phyloP scores from a whole-genome alignment of 768 basidiomycete genomes.

The Cyathus striatus region DNA sequence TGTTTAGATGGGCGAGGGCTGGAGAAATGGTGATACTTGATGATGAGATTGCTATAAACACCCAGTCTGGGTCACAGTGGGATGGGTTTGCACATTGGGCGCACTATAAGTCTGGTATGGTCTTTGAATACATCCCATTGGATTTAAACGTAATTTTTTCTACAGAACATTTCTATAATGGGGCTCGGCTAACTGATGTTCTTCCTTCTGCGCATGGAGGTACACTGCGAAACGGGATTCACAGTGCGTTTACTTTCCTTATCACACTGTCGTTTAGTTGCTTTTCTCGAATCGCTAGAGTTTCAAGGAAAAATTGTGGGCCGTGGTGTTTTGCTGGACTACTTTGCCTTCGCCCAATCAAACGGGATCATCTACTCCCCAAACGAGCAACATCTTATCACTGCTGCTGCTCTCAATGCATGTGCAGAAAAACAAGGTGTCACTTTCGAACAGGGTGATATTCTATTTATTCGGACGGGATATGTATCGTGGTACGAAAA shows the following conservation, averaged over 20 bases:
- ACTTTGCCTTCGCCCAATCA: constrained; percentile 12
- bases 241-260: constrained; percentile 7
- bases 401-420: constrained; percentile 12
- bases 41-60: constrained; percentile 16
- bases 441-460: constrained; percentile 15
- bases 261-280: no score
- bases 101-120: constrained; percentile 13
- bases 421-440: constrained; percentile 14
- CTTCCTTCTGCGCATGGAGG: constrained; percentile 10
- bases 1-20: constrained; percentile 8
- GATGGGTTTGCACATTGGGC: constrained; percentile 17
- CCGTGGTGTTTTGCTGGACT: constrained; percentile 18
- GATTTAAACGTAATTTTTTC: no score
- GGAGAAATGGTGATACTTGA: constrained; percentile 10
- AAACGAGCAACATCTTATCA: constrained; percentile 10
- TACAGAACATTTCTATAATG: constrained; percentile 19
- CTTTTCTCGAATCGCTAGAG: constrained; percentile 5
- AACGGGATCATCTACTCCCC: constrained; percentile 11
- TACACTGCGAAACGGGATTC: constrained; percentile 17
- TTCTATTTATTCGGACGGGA: constrained; percentile 18
- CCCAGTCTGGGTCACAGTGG: constrained; percentile 19
- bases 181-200: no score
- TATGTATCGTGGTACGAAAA: constrained; percentile 15
- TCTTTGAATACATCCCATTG: constrained; percentile 1
- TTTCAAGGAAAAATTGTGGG: constrained; percentile 20